Conservation (phyloP, 768 basidiomycete species). For the Tylopilus plumbeoviolaceoides region DNA sequence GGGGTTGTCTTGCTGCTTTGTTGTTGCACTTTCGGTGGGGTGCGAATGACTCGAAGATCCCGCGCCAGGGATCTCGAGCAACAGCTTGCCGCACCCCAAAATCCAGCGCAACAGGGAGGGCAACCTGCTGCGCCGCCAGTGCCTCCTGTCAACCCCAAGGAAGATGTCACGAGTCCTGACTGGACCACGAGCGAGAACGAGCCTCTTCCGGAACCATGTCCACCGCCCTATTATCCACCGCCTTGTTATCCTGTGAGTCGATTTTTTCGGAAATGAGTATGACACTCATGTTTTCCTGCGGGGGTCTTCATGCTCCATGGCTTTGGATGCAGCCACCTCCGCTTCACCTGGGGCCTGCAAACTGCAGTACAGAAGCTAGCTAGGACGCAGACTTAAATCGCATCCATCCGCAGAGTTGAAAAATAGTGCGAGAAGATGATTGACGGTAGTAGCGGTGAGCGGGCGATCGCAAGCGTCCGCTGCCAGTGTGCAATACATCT, state of each 20-base stretch:
- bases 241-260: constrained; percentile 10
- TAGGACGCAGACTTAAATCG: not conserved
- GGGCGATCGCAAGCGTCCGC: too few species aligned
- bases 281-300: not conserved
- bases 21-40: not conserved
- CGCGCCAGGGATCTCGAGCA: not conserved
- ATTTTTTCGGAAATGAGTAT: not conserved
- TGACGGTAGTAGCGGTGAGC: too few species aligned
- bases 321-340: not conserved
- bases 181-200: not conserved
- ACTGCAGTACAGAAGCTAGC: not conserved
- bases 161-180: not conserved
- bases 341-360: not conserved
- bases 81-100: not conserved
- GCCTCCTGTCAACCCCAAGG: not conserved
- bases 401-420: too few species aligned
- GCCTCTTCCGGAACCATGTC: not conserved
- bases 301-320: not conserved
- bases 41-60: not conserved
- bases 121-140: not conserved
- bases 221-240: constrained; percentile 12
- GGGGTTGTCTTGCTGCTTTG: not conserved
- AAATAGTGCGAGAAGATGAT: too few species aligned
- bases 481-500: too few species aligned
- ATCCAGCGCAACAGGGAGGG: not conserved